Base-by-base conservation (phyloP, 169 alveolate genomes). In the Plasmodium relictum region DNA sequence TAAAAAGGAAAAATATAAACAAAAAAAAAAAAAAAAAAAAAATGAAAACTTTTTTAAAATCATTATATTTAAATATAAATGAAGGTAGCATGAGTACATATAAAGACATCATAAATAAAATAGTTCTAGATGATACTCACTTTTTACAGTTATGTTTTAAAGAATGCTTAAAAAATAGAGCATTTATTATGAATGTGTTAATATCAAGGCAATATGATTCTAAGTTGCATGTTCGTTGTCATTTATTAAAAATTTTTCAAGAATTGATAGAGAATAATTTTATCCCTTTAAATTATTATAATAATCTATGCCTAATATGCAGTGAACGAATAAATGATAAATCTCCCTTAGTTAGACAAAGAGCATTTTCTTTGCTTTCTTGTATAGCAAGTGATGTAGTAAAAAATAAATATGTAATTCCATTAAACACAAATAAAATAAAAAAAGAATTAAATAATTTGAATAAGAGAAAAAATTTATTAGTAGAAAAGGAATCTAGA, bases 321-420 rank as follows among this genome's bases (percentile, higher is more conserved):
- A 62, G 93, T 52, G 88, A 89, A 31, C 56, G 96, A 65, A 68
- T 94, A 45, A 88, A 87, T 89, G 96, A 94, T 71, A 89, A 88
- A 50, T 93, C 95, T 1, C 92, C 96, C 16, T 92, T 91, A 74
- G 96, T 94, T 37, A 91, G 96, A 52, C 96, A 94, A 80, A 69
- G 95, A 22, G 95, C 96, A 24, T 89, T 94, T 66, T 41, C 92
- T 42, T 88, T 94, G 54, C 80, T 94, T 59, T 88, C 95, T 0
- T 45, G 92, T 41, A 59, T 94, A 65, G 90, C 94, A 18, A 63
- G 44, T 44, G 95, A 92, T 65, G 93, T 92, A 18, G 94, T 94
- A 52, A 92, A 80, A 44, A 91, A 72, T 41, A 88, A 92, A 48
- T 92, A 92, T 58, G 66, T 63, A 24, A 88, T 94, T 39, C 88